Conservation (phyloP, 1,284 basidiomycete species). For the Coniferiporia sulphurascens region DNA sequence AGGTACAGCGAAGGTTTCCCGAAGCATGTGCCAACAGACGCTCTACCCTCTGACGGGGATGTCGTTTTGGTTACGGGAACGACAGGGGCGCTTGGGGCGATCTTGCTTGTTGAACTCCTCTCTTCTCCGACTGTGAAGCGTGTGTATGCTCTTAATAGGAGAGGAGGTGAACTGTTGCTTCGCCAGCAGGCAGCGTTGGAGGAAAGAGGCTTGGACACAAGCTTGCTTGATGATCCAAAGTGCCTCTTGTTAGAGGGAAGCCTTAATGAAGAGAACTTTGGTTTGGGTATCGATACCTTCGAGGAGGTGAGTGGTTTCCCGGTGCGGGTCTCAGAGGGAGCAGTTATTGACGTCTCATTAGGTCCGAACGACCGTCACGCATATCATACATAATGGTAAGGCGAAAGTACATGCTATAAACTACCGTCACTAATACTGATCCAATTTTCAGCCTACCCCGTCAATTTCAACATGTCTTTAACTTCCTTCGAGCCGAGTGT, state of each 20-base stretch:
- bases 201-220: constrained; percentile 25
- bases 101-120: constrained; percentile 28
- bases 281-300: constrained; percentile 22
- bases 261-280: constrained; percentile 22
- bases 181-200: constrained; percentile 27
- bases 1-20: constrained; percentile 31
- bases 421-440: neutral
- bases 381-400: constrained; percentile 22
- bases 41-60: constrained; percentile 16
- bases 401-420: neutral
- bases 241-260: constrained; percentile 28
- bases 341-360: neutral
- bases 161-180: constrained; percentile 17
- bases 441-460: constrained; percentile 28
- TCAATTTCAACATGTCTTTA: constrained; percentile 32
- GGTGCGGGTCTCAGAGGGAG: neutral
- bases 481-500: constrained; percentile 25
- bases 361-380: constrained; percentile 17
- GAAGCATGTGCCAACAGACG: constrained; percentile 14
- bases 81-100: constrained; percentile 32
- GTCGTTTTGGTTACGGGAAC: constrained; percentile 34
- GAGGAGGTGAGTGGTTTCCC: constrained; percentile 23
- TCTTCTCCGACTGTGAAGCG: constrained; percentile 21
- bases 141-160: constrained; percentile 34
- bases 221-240: constrained; percentile 24